Base-by-base conservation (phyloP, 1,284 basidiomycete genomes). In the Spongispora temasekensis region DNA sequence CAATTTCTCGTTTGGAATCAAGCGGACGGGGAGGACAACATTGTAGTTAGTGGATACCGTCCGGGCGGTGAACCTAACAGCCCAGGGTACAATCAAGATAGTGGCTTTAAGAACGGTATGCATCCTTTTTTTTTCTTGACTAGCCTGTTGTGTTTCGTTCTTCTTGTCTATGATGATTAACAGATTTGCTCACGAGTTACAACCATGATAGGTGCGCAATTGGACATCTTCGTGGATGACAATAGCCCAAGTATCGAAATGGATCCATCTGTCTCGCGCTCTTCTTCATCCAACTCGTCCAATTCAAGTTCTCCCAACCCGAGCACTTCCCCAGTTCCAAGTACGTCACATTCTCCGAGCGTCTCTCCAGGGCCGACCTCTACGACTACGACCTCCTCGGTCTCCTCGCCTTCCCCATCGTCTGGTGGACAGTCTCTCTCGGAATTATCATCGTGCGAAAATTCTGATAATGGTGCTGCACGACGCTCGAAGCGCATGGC, bases 51-150 rank as follows among this genome's bases (percentile, higher is more conserved):
- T 0, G 66, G 61, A 46, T 0, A 1, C 2, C 64, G 61, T n/a
- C 0, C 2, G 32, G 5, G 17, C 13, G 64, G 66, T 9, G 0
- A n/a, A 1, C 15, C 0, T n/a, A 59, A 56, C 27, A 30, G 4
- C 31, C 64, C 67, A 1, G 58, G 0, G 17, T 67, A 70, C 52
- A 67, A 68, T 25, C 0, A 0, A 3, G 53, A 42, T 4, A 70
- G 68, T 27, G 66, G 66, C 44, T 67, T 66, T 55, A 0, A 1
- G 0, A 7, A 25, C 3, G 68, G 66, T 67, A 37, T 34, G 68
- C 62, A 25, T 10, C 9, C 9, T 10, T 34, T 6, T 13, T 31
- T 15, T 17, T 13, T 13, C 25, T 46, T n/a, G 10, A 25, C 4
- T 21, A 21, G 2, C 17, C 27, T 2, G 2, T 21, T 31, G 27